Evolutionary conservation across 1,284 basidiomycete species (phyloP), one percentile per base, ranked within the genome.

Genomic region (Limonomyces culmigenus): DNA sequence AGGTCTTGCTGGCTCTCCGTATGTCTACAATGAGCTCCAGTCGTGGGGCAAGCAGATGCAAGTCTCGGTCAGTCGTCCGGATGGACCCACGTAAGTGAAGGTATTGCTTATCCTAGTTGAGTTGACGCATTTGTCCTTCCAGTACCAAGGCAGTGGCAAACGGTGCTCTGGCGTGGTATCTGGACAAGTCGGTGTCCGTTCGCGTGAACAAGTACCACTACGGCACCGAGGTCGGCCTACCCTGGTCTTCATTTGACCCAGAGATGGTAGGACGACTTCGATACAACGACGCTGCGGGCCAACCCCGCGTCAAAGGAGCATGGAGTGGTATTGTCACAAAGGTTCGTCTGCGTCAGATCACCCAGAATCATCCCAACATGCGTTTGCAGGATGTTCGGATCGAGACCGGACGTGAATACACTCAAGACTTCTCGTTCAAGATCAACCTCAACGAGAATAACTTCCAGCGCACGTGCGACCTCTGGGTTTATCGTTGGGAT

Each of bases 1-100:
- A 20, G 39, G 39, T n/a, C 31, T 40, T 11, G 39, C 39, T n/a
- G 38, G 37, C 25, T 40, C 39, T n/a, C 39, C 39, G 3, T 40
- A 38, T 19, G 32, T 40, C 4, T 38, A 40, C 23, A 11, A 31
- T 4, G 20, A 38, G 25, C 36, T 40, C 4, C 15, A 34, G 19
- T 29, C 21, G 19, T 40, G 39, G 39, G 39, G 36, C 4, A 17
- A 29, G 23, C 32, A 38, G 16, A 15, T 19, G n/a, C 31, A 36
- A 27, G 35, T 40, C 4, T 17, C 39, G 5, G 37, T 40, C 17
- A 38, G 39, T 17, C 29, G 39, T 19, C 39, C 39, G 4, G 39
- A 40, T 33, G 39, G 39, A 10, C 39, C 36, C 4, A 40, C 32
- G 39, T 40, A 19, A 10, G 32, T n/a, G n/a, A 11, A 11, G 11